A percentile compares a stretch with the other conserved stretches of the same genome.
phyloP scores from a whole-genome alignment of 2,329 filamentous ascomycete genomes.

The Domatiomyces catenatus region DNA sequence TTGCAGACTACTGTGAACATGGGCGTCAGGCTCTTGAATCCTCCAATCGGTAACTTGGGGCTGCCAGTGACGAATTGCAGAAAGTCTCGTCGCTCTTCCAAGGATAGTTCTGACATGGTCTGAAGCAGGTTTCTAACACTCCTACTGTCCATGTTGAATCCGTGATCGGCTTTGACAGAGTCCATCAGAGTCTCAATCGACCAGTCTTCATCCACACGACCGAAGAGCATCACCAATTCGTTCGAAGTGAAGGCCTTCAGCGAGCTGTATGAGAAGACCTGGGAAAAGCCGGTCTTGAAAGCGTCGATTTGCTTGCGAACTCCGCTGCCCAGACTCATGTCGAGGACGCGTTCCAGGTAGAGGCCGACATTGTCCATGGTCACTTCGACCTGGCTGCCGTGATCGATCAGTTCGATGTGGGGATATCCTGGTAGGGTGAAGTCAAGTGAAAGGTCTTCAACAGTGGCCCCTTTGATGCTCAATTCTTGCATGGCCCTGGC shows the following conservation, averaged over 20 bases:
- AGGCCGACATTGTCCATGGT: conserved; percentile 81
- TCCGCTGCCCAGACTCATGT: conserved; percentile 77
- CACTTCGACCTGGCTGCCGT: conserved; percentile 59
- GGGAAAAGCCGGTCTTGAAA: conserved; percentile 79
- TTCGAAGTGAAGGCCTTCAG: conserved; percentile 86
- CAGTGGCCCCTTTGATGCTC: conserved; percentile 54
- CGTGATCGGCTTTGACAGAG: conserved; percentile 95
- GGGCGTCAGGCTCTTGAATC: conserved; percentile 89
- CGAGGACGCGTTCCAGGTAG: conserved; percentile 80
- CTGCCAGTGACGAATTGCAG: conserved; percentile 96
- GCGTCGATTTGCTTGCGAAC: conserved; percentile 81
- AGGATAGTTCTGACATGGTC: conserved; percentile 74
- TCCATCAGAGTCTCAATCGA: conserved; percentile 94
- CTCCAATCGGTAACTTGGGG: conserved; percentile 93
- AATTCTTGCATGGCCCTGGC: conserved; percentile 53
- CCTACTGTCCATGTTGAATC: conserved; percentile 95
- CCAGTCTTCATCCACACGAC: conserved; percentile 89
- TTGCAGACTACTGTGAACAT: conserved; percentile 99
- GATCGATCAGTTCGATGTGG: conserved; percentile 61
- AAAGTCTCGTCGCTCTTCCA: conserved; percentile 71
- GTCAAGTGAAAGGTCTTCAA: conserved; percentile 82
- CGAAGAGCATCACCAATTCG: conserved; percentile 89
- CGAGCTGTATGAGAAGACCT: conserved; percentile 90
- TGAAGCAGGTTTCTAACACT: conserved; percentile 87
- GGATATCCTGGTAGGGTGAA: conserved; percentile 91